Evolutionary conservation across 768 basidiomycete species (phyloP).

Genomic region (Lentinus brumalis): DNA sequence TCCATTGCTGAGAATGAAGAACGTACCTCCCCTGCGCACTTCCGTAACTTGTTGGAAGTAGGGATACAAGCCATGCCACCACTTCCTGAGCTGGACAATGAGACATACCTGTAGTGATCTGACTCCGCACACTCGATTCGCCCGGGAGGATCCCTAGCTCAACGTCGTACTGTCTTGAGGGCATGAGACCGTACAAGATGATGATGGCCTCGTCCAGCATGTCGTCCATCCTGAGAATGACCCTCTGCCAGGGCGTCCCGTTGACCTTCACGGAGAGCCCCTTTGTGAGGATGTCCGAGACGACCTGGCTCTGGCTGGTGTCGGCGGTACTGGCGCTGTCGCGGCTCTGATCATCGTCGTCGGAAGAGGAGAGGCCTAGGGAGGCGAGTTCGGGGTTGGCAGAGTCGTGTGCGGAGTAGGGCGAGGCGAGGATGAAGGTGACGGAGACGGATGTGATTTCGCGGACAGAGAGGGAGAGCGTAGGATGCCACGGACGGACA

Average conservation of each 20-base stretch:
- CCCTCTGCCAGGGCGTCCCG: conserved; percentile 74
- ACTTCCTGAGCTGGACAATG: background rate
- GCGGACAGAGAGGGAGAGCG: conserved; percentile 67
- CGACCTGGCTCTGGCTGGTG: conserved; percentile 36
- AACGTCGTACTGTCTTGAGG: conserved; percentile 88
- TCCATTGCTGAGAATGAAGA: no score
- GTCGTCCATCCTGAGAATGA: conserved; percentile 79
- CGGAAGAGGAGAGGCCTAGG: conserved; percentile 47
- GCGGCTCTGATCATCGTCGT: conserved; percentile 37
- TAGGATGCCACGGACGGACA: conserved; percentile 76
- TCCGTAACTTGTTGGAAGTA: no score
- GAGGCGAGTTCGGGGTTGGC: conserved; percentile 52
- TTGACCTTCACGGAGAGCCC: conserved; percentile 84
- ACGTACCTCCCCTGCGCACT: no score
- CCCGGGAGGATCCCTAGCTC: conserved; percentile 74
- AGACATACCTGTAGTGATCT: conserved; percentile 59
- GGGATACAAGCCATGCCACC: conserved; percentile 5
- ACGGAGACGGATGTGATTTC: conserved; percentile 88
- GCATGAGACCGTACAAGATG: conserved; percentile 87
- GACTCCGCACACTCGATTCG: conserved; percentile 56
- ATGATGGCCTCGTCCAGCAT: conserved; percentile 86
- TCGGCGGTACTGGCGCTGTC: conserved; percentile 35
- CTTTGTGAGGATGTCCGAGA: conserved; percentile 68
- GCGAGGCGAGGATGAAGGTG: conserved; percentile 59
- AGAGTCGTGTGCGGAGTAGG: conserved; percentile 57